Base-by-base conservation (phyloP, 2,329 filamentous ascomycete genomes). In the Claviceps maximensis region DNA sequence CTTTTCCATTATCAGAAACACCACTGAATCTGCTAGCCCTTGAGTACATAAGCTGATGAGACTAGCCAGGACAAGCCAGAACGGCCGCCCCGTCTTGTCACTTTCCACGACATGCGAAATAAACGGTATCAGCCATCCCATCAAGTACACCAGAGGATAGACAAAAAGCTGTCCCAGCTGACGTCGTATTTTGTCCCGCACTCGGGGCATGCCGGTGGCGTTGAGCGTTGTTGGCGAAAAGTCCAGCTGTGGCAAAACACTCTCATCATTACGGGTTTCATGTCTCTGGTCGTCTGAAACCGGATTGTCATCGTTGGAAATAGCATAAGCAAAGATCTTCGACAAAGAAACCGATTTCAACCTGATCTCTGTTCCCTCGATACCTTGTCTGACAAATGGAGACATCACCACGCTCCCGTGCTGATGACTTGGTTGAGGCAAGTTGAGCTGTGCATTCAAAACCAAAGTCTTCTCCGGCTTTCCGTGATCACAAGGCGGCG, bases 101-200 rank as follows among this genome's bases (percentile, higher is more conserved):
- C 59, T 57, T 12, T 55, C 44, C 49, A 82, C 67, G 49, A 81
- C 72, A 63, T 89, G 83, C 2, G 74, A 73, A 2, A 83, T 69
- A 59, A 89, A 87, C 0, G 87, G 86, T 8, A 86, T 68, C 3
- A 85, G 68, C 87, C 87, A 91, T 58, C 87, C 79, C 4, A 79
- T 66, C 21, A 86, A 73, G 65, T 91, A 90, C 4, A 86, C 76
- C 19, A 84, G 63, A 0, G 87, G 87, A 63, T 91, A 91, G 48
- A 89, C 80, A 67, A 90, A 88, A 19, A 89, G 73, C 31, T 85
- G 76, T 33, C 83, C 78, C 2, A 89, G 74, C 61, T 89, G 85
- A 10, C 82, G 77, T 46, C 78, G 76, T 54, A 87, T 82, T 54
- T 76, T 78, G 17, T 75, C 69, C 13, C 80, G 75, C 9, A 75